Conservation (phyloP, 1,284 basidiomycete species). For the Fomitiporia mediterranea region DNA sequence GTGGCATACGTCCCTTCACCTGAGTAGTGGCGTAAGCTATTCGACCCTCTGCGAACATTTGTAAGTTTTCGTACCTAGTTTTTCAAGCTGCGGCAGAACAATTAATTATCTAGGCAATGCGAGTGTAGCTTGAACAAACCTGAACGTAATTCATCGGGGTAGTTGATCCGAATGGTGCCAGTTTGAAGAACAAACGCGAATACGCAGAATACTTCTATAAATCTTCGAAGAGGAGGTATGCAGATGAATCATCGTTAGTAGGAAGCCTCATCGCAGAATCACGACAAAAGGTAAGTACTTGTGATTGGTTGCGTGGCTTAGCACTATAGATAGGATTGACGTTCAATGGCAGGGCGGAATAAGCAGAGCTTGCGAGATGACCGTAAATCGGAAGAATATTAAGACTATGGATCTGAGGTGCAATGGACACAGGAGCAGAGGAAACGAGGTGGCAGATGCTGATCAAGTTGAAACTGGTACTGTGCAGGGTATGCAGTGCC, state of each 20-base stretch:
- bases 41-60: too few relatives aligned
- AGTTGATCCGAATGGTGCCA: slow-evolving; percentile 17
- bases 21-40: slow-evolving; percentile 25
- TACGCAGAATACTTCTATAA: not conserved
- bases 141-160: slow-evolving; percentile 63
- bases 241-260: not conserved
- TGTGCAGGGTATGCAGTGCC: too few relatives aligned
- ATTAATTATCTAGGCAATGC: not conserved
- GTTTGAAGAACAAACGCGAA: not conserved
- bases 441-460: slow-evolving; percentile 5
- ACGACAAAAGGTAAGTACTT: too few relatives aligned
- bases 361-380: not conserved
- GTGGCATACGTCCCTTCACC: slow-evolving; percentile 88
- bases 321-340: too few relatives aligned
- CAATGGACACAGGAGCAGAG: not conserved
- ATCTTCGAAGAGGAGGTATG: not conserved
- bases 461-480: slow-evolving; percentile 6
- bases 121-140: slow-evolving; percentile 33
- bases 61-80: slow-evolving; percentile 64
- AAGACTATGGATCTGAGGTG: not conserved
- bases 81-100: slow-evolving; percentile 60
- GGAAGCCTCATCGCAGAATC: too few relatives aligned
- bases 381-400: too few relatives aligned
- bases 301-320: slow-evolving; percentile 1
- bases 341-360: not conserved